Base-by-base conservation (phyloP, 2,329 filamentous ascomycete species). In the Neonectria neomacrospora region DNA sequence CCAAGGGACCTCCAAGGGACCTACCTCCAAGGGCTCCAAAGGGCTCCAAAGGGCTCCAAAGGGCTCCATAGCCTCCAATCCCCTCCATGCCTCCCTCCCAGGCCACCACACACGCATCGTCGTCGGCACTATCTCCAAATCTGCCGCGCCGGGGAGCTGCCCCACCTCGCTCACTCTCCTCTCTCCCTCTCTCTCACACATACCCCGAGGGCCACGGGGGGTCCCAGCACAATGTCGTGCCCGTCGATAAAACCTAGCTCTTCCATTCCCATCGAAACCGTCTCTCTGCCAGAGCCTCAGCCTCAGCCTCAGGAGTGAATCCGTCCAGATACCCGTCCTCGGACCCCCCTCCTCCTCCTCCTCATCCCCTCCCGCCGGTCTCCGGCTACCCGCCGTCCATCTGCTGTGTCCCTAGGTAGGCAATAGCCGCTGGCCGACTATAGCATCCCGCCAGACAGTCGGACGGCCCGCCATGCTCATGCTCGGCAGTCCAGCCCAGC, bases 91-190 rank as follows among this genome's bases (percentile, higher is more conserved):
- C 6, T 51, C 26, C 34, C 14, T 26, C n/a, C 45, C 34, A 30
- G 51, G 28, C 53, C 23, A 42, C 59, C 42, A 64, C 54, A 59
- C 59, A 68, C 58, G 55, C 68, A 71, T 71, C 68, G 68, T 70
- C 70, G 70, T 67, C 70, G 70, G 70, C 70, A 72, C 70, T 69
- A 72, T 72, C 70, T 72, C 67, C 70, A 71, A 72, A 72, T 72
- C 70, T 72, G 70, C 70, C 70, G 70, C 65, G 69, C 66, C 67
- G 66, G 69, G 69, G 66, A 66, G 63, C 63, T 71, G 69, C 69
- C 69, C 69, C 70, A 71, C 70, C 69, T 69, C 66, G 66, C 67
- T 71, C 69, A 71, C 66, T 58, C 54, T 58, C 55, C 39, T 53
- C 67, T 71, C 58, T 61, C 65, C 64, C 69, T 67, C 66, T 66